Evolutionary conservation across 2,329 filamentous ascomycete species (phyloP).

Genomic region (Dissoconium aciculare): DNA sequence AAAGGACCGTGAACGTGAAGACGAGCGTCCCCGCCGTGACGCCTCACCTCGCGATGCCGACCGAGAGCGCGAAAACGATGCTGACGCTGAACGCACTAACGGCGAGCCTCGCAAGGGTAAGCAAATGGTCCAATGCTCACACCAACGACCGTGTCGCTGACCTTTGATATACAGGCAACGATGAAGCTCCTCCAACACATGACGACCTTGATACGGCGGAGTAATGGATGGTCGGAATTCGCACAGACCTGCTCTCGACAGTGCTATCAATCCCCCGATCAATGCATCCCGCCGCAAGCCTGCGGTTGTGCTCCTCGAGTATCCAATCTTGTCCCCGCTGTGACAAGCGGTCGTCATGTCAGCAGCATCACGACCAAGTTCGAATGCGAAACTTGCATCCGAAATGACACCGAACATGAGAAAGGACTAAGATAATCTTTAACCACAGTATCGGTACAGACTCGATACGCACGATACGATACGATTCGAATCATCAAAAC

Average conservation of each 20-base stretch:
- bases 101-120: constrained; percentile 83
- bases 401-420: background rate
- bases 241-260: background rate
- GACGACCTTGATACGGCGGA: constrained; percentile 96
- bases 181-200: constrained; percentile 69
- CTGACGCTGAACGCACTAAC: constrained; percentile 34
- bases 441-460: constrained; percentile 1
- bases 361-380: background rate
- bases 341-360: no score
- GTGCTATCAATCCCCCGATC: no score
- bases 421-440: background rate
- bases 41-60: constrained; percentile 36
- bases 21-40: constrained; percentile 43
- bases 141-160: background rate
- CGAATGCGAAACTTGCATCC: background rate
- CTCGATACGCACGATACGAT: background rate
- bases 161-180: constrained; percentile 14
- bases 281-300: background rate
- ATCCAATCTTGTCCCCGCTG: no score
- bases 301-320: no score
- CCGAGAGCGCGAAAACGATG: constrained; percentile 23
- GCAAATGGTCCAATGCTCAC: constrained; percentile 6
- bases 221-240: constrained; percentile 21
- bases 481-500: no score
- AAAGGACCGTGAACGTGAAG: constrained; percentile 28